phyloP scores from a whole-genome alignment of 768 basidiomycete genomes.

The Amanita brunnescens region DNA sequence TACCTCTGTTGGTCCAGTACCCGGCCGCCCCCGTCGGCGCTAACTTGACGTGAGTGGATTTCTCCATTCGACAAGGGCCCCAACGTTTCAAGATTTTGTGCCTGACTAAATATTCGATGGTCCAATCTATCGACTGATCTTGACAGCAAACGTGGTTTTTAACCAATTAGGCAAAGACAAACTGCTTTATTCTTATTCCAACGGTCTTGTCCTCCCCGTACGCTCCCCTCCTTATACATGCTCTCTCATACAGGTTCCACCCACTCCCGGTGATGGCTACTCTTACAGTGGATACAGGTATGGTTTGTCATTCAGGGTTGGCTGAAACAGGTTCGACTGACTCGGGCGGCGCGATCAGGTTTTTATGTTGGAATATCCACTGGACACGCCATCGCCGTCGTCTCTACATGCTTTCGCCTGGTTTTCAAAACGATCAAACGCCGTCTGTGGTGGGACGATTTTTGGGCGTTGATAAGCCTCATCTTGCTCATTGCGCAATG shows the following conservation, averaged over 20 bases:
- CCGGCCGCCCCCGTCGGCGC: too few species aligned
- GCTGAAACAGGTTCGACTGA: not conserved
- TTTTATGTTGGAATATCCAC: not conserved
- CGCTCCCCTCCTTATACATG: not conserved
- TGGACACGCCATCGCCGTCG: constrained; percentile 4
- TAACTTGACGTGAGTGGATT: not conserved
- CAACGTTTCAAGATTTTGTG: not conserved
- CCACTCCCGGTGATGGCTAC: not conserved
- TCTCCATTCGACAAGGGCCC: too few species aligned
- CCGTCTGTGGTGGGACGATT: constrained; percentile 12
- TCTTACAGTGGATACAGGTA: not conserved
- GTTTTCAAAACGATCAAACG: constrained; percentile 3
- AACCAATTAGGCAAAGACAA: too few species aligned
- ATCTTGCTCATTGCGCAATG: constrained; percentile 3
- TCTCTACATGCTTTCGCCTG: constrained; percentile 7
- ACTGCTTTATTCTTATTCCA: not conserved
- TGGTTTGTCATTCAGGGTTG: not conserved
- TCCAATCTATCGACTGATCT: too few species aligned
- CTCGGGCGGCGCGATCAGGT: not conserved
- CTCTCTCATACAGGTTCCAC: not conserved
- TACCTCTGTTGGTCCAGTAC: too few species aligned
- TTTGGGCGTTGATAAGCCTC: constrained; percentile 9
- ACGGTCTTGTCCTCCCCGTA: not conserved
- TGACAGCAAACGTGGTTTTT: too few species aligned
- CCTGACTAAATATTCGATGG: too few species aligned